Conservation (phyloP, 768 basidiomycete species). For the Russula dissimulans region DNA sequence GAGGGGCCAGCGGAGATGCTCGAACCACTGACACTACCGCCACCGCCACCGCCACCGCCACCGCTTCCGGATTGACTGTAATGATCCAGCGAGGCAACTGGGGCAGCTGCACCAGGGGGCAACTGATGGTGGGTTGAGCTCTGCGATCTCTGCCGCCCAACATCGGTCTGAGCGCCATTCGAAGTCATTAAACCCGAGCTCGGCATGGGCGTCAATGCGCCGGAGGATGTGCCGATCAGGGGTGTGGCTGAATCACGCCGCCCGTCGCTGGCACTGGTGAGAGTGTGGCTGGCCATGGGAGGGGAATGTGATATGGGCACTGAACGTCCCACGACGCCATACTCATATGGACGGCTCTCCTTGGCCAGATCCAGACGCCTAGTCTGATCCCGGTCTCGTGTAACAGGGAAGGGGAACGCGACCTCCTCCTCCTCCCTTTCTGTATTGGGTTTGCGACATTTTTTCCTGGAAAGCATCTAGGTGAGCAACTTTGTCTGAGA, state of each 20-base stretch:
- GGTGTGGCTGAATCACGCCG: constrained; percentile 4
- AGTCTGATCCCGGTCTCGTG: constrained; percentile 10
- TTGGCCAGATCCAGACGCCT: constrained; percentile 6
- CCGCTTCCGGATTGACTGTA: background rate
- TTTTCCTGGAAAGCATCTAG: constrained; percentile 2
- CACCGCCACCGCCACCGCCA: background rate
- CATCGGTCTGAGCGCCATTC: background rate
- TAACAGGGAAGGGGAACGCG: constrained; percentile 17
- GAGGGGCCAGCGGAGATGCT: background rate
- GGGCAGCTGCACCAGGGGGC: constrained; percentile 11
- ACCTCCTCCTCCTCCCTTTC: constrained; percentile 13
- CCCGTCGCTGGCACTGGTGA: background rate
- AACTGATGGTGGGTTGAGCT: background rate
- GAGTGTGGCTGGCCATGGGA: background rate
- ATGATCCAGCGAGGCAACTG: background rate
- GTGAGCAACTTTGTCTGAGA: background rate
- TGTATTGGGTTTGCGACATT: background rate
- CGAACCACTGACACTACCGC: background rate
- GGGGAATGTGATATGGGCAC: background rate
- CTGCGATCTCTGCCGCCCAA: background rate
- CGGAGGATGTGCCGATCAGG: background rate
- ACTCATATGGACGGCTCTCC: constrained; percentile 17
- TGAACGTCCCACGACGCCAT: constrained; percentile 15
- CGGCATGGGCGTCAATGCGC: background rate
- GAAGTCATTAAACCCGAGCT: background rate